Conservation (phyloP, 768 basidiomycete genomes). For the Phlebiopsis flavidoalba region DNA sequence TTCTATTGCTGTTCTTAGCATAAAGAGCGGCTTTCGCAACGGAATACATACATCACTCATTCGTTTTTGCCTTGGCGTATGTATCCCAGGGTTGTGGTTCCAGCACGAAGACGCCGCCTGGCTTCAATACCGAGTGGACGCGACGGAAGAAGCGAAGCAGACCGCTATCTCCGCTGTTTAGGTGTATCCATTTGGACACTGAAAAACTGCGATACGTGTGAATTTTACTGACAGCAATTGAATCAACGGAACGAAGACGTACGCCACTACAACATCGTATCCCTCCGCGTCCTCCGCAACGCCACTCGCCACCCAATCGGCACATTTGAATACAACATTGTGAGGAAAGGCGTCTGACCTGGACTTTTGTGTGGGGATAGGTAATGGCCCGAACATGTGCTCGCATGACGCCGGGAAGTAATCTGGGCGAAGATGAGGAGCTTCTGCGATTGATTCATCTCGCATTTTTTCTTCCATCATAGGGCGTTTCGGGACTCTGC, state of each 20-base stretch:
- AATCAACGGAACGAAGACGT: slow-evolving; percentile 21
- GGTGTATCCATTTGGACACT: slow-evolving; percentile 89
- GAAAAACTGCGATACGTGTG: slow-evolving; percentile 53
- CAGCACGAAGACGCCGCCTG: slow-evolving; percentile 65
- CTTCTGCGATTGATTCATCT: neutral
- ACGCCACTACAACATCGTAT: slow-evolving; percentile 83
- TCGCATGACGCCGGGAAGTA: slow-evolving; percentile 79
- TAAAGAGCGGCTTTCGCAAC: neutral
- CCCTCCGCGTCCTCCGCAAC: slow-evolving; percentile 53
- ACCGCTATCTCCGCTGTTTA: slow-evolving; percentile 74
- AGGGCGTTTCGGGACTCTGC: slow-evolving; percentile 36
- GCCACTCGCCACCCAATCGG: slow-evolving; percentile 64
- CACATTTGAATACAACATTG: slow-evolving; percentile 66
- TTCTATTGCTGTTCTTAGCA: slow-evolving; percentile 25
- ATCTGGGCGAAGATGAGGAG: slow-evolving; percentile 4
- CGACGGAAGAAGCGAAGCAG: slow-evolving; percentile 63
- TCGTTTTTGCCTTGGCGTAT: slow-evolving; percentile 71
- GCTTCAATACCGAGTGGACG: slow-evolving; percentile 49
- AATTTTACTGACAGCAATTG: neutral
- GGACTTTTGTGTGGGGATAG: slow-evolving; percentile 46
- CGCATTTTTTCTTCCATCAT: slow-evolving; percentile 9
- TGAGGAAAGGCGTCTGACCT: slow-evolving; percentile 58
- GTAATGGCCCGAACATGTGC: slow-evolving; percentile 71
- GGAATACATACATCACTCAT: slow-evolving; percentile 47
- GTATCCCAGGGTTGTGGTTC: slow-evolving; percentile 87